A percentile compares a stretch with the other conserved stretches of the same genome.
These are phyloP conservation scores for Blastocystis sp. DNA, from an alignment of 352 stramenopile genomes.

Conservation along the genomic window DNA sequence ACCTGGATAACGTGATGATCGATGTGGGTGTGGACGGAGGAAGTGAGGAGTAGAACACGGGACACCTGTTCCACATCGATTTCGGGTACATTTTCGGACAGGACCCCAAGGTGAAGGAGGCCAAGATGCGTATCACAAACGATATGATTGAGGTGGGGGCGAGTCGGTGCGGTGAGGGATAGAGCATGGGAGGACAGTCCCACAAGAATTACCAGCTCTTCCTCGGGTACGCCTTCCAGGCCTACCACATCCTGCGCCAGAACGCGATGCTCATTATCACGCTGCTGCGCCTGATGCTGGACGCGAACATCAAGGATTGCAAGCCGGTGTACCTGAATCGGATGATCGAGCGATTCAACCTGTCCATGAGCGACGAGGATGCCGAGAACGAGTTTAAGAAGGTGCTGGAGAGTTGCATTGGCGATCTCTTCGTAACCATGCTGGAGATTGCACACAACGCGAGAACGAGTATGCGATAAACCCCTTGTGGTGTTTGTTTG, in stretches of 20 bases:
- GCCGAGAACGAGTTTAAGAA: slow-evolving; percentile 83
- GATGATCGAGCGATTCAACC: slow-evolving; percentile 80
- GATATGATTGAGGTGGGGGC: slow-evolving; percentile 73
- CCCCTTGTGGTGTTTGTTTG: slow-evolving; percentile 11
- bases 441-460: slow-evolving; percentile 83
- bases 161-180: background rate
- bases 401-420: slow-evolving; percentile 83
- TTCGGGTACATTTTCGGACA: slow-evolving; percentile 97
- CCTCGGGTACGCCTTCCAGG: slow-evolving; percentile 85
- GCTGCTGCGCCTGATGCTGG: slow-evolving; percentile 94
- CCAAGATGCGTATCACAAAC: slow-evolving; percentile 93
- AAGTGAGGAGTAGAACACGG: slow-evolving; percentile 77
- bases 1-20: slow-evolving; percentile 99
- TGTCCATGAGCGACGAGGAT: slow-evolving; percentile 84
- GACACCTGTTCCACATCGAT: slow-evolving; percentile 98
- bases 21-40: slow-evolving; percentile 52
- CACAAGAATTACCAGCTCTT: slow-evolving; percentile 87
- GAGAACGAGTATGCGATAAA: slow-evolving; percentile 53
- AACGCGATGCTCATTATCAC: slow-evolving; percentile 95
- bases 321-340: slow-evolving; percentile 76
- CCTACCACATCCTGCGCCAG: slow-evolving; percentile 89
- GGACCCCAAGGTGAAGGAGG: slow-evolving; percentile 97
- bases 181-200: slow-evolving; percentile 84
- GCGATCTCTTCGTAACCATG: slow-evolving; percentile 81
- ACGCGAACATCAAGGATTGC: slow-evolving; percentile 91